phyloP scores from a whole-genome alignment of 2,329 filamentous ascomycete genomes.

The Penicillium sp. region DNA sequence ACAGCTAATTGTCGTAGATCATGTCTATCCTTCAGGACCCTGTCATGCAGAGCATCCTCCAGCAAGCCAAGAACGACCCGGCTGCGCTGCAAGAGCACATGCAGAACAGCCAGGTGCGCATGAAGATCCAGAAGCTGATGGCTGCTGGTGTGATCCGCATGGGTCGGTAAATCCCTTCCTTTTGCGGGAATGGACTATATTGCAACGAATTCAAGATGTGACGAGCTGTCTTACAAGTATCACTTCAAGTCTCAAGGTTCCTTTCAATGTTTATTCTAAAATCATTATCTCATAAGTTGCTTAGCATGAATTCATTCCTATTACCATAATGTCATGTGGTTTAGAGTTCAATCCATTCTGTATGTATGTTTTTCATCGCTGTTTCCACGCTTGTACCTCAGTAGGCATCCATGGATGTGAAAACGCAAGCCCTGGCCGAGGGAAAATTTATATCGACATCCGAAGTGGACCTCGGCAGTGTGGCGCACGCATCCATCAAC shows the following conservation, averaged over 20 bases:
- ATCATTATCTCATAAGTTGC: slow-evolving; percentile 8
- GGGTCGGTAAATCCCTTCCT: slow-evolving; percentile 49
- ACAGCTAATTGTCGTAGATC: slow-evolving; percentile 57
- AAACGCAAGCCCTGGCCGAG: no score
- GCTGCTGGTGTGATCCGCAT: slow-evolving; percentile 88
- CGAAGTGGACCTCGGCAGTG: no score
- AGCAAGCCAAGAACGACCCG: slow-evolving; percentile 93
- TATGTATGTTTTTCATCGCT: no score
- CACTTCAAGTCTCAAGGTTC: slow-evolving; percentile 2
- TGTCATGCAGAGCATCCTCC: slow-evolving; percentile 95
- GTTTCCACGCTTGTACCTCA: no score
- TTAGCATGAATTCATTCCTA: slow-evolving; percentile 2
- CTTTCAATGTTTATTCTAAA: slow-evolving; percentile 2
- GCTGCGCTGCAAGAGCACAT: slow-evolving; percentile 95
- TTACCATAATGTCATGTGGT: neutral
- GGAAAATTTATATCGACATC: no score
- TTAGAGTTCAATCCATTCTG: no score
- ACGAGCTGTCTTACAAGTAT: slow-evolving; percentile 22
- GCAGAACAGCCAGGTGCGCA: slow-evolving; percentile 81
- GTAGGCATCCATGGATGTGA: no score
- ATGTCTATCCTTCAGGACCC: slow-evolving; percentile 91
- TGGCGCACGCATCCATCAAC: no score
- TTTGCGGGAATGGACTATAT: neutral
- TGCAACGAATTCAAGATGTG: slow-evolving; percentile 22
- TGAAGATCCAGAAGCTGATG: slow-evolving; percentile 92